Base-by-base conservation (phyloP, 495 filamentous ascomycete species). In the Xylaria venustula region DNA sequence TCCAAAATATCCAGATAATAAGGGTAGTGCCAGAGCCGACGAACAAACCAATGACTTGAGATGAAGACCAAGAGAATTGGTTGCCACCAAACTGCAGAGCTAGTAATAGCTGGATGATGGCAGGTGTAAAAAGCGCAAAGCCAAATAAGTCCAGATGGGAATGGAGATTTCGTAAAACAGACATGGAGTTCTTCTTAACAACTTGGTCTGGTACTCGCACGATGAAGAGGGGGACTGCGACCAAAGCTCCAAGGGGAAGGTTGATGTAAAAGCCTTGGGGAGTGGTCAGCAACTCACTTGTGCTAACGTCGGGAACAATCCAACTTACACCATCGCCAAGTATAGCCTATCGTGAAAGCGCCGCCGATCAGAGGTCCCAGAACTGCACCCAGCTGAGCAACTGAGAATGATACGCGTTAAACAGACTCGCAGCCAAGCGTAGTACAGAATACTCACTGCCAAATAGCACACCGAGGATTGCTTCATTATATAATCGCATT, bases 291-390 rank as follows among this genome's bases (percentile, higher is more conserved):
- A n/a, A n/a, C n/a, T n/a, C n/a, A n/a, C n/a, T n/a, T n/a, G n/a
- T n/a, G n/a, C n/a, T n/a, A n/a, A n/a, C n/a, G n/a, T n/a, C 3
- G 32, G 28, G 9, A 20, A 23, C 20, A 57, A n/a, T 46, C 23
- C n/a, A 3, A 49, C 64, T 58, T 60, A 60, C 83, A 70, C 72
- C 72, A 75, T 25, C 72, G 30, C 72, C 72, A 75, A 7, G 63
- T 67, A 84, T 60, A 70, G 20, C 81, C 72, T 23, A 84, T 76
- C 2, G 87, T 88, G 47, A 89, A 84, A 0, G 81, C 83, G 44
- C 86, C 86, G 17, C 84, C 84, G 6, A 87, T 54, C 20, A 86
- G 50, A 0, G 84, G 84, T 0, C 84, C 83, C 7, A 72, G 44
- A 0, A 80, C 74, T 19, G 62, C 25, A 15, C 63, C 68, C 11